Evolutionary conservation across 768 basidiomycete species (phyloP).

Genomic region (Rhizopogon salebrosus): DNA sequence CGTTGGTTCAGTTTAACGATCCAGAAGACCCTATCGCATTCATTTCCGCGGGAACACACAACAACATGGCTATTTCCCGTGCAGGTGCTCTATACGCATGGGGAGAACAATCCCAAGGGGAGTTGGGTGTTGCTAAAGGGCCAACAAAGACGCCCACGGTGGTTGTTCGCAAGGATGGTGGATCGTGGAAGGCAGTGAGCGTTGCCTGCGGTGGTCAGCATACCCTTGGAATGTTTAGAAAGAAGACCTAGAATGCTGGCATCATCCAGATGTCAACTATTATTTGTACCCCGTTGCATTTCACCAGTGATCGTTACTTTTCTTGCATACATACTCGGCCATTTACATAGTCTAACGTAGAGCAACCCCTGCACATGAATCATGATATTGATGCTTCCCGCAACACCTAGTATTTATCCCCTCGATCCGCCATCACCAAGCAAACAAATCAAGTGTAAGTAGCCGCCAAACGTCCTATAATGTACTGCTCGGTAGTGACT

Average conservation of each 20-base stretch:
- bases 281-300: slow-evolving; percentile 13
- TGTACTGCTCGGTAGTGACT: slow-evolving; percentile 71
- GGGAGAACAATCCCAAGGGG: slow-evolving; percentile 77
- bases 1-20: slow-evolving; percentile 61
- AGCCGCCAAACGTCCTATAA: slow-evolving; percentile 61
- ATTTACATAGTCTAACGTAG: too few species aligned
- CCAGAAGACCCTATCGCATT: slow-evolving; percentile 57
- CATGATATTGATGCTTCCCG: neutral
- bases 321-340: slow-evolving; percentile 10
- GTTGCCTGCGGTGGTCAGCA: slow-evolving; percentile 80
- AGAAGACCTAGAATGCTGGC: slow-evolving; percentile 32
- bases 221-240: slow-evolving; percentile 66
- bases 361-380: neutral
- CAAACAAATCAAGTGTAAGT: slow-evolving; percentile 41
- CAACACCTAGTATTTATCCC: neutral
- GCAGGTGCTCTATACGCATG: slow-evolving; percentile 69
- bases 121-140: slow-evolving; percentile 72
- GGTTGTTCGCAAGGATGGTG: slow-evolving; percentile 70
- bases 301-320: slow-evolving; percentile 9
- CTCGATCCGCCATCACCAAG: neutral
- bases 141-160: slow-evolving; percentile 59
- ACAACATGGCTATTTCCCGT: slow-evolving; percentile 64
- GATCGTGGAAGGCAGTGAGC: slow-evolving; percentile 48
- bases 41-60: slow-evolving; percentile 66
- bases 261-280: neutral